Conservation (phyloP, 805 yeast genomes). For the Barnettozyma vustinii region DNA sequence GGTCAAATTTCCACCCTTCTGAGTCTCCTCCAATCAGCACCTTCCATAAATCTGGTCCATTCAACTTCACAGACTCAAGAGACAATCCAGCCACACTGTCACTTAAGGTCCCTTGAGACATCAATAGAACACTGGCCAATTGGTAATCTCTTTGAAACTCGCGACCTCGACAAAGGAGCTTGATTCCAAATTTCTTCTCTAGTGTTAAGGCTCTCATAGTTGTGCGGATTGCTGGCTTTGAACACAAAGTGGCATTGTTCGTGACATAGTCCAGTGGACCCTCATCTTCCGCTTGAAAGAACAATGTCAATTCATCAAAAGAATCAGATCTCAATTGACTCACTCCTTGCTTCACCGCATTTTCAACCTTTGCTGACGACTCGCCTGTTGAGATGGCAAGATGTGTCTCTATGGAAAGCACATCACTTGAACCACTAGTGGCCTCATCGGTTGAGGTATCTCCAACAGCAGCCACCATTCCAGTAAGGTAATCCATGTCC, state of each 20-base stretch:
- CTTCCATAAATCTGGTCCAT: not conserved
- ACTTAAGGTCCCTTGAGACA: not conserved
- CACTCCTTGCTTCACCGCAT: not conserved
- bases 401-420: not conserved
- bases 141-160: not conserved
- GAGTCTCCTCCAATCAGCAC: not conserved
- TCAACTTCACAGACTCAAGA: no score
- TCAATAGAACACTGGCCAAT: not conserved
- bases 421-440: not conserved
- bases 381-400: not conserved
- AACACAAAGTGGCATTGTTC: not conserved
- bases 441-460: not conserved
- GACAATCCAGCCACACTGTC: not conserved
- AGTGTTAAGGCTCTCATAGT: not conserved
- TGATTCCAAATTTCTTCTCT: not conserved
- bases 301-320: not conserved
- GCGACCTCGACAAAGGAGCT: not conserved
- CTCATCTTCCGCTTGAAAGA: not conserved
- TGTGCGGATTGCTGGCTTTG: not conserved
- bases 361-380: not conserved
- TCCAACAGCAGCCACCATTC: not conserved
- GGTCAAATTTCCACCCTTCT: not conserved
- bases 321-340: not conserved
- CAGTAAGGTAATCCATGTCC: not conserved
- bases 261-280: conserved; percentile 1